phyloP scores from a whole-genome alignment of 306 rosid species.

The Arachis hypogaea region DNA sequence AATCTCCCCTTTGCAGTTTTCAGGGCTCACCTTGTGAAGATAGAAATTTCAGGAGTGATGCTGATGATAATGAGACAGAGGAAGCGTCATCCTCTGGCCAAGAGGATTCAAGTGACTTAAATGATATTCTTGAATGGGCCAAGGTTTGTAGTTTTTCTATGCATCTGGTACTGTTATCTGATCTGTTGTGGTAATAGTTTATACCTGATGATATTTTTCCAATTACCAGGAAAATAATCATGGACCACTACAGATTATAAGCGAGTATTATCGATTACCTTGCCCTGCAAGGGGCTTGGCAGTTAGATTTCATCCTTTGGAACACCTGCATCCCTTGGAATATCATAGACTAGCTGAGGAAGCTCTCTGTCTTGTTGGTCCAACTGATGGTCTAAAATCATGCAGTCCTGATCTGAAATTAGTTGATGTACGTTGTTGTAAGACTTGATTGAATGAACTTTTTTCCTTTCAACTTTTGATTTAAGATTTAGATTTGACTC shows the following conservation, averaged over 20 bases:
- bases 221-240: constrained; percentile 66
- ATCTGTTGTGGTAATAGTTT: constrained; percentile 26
- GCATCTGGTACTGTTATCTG: constrained; percentile 12
- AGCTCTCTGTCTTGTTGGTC: constrained; percentile 54
- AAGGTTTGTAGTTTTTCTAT: constrained; percentile 60
- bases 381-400: constrained; percentile 61
- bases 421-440: constrained; percentile 62
- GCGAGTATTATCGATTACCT: constrained; percentile 63
- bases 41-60: constrained; percentile 78
- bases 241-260: constrained; percentile 81
- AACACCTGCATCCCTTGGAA: constrained; percentile 53
- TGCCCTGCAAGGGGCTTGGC: constrained; percentile 72
- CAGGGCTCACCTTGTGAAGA: constrained; percentile 96
- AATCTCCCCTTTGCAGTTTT: constrained; percentile 64
- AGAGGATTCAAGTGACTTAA: constrained; percentile 80
- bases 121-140: constrained; percentile 93
- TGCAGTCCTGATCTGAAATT: constrained; percentile 63
- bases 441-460: constrained; percentile 12
- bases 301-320: constrained; percentile 73
- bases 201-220: constrained; percentile 31
- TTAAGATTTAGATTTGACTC: constrained; percentile 11
- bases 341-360: constrained; percentile 57
- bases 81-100: constrained; percentile 91
- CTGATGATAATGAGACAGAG: constrained; percentile 85
- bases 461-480: constrained; percentile 29